A percentile compares a stretch with the other conserved stretches of the same genome.
These are phyloP conservation scores for Oropetium thomaeum DNA, from an alignment of 176 grass and related monocot genomes.

Conservation along the genomic window DNA sequence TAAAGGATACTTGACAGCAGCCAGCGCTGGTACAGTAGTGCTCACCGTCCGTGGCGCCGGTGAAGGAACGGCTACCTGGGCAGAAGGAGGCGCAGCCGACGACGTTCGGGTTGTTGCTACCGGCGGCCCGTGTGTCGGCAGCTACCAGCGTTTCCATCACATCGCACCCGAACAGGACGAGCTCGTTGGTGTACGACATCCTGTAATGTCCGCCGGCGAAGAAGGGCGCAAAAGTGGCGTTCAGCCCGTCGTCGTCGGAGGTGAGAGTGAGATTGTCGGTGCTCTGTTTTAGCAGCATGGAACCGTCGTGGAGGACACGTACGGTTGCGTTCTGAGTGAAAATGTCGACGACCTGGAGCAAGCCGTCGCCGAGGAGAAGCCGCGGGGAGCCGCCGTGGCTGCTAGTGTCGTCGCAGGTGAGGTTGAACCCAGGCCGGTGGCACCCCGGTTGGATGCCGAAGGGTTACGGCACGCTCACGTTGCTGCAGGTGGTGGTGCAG, in stretches of 20 bases:
- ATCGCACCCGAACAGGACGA: not conserved
- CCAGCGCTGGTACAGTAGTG: not conserved
- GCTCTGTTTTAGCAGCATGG: too few species aligned
- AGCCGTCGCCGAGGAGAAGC: not conserved
- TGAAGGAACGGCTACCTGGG: too few species aligned
- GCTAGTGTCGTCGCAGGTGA: too few species aligned
- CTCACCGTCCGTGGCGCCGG: accelerated
- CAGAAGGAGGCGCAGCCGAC: not conserved
- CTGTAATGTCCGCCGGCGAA: too few species aligned
- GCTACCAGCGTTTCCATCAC: not conserved
- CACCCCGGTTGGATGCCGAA: not conserved
- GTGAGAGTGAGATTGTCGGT: too few species aligned
- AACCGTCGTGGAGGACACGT: not conserved
- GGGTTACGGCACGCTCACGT: not conserved
- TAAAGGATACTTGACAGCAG: not conserved
- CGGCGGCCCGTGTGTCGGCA: not conserved
- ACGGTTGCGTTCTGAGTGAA: not conserved
- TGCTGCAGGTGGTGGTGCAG: not conserved
- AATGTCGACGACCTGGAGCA: not conserved
- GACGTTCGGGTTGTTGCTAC: not conserved
- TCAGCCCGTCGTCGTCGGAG: too few species aligned
- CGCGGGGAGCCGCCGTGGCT: not conserved
- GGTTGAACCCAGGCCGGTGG: not conserved
- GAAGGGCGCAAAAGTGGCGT: too few species aligned
- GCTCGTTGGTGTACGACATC: not conserved